phyloP scores from a whole-genome alignment of 768 basidiomycete genomes.

The Boletus pseudo-olivaceus region DNA sequence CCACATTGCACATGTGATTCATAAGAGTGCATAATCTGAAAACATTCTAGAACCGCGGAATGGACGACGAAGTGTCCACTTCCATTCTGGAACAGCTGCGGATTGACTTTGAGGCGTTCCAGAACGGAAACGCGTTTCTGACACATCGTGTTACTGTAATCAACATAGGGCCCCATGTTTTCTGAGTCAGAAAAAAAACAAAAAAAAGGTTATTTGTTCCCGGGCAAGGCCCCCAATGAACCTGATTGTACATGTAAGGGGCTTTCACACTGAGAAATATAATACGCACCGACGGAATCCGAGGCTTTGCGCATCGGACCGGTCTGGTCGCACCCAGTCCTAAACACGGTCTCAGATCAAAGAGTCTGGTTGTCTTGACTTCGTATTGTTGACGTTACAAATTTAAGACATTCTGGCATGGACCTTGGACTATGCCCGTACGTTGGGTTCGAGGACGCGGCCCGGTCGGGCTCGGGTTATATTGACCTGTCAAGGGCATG shows the following conservation, averaged over 20 bases:
- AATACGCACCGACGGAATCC: background rate
- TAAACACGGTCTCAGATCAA: background rate
- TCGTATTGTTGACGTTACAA: no score
- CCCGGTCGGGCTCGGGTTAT: no score
- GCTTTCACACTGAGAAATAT: no score
- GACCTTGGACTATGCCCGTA: no score
- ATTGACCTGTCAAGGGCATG: no score
- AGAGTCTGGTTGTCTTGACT: no score
- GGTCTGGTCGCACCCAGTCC: no score
- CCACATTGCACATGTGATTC: slow-evolving; percentile 9
- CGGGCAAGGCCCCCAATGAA: no score
- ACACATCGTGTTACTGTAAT: background rate
- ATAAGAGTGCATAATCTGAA: background rate
- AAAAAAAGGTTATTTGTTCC: background rate
- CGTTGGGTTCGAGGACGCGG: no score
- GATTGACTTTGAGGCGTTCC: no score
- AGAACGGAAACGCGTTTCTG: background rate
- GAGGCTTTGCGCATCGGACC: background rate
- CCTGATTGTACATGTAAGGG: no score
- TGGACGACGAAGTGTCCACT: background rate
- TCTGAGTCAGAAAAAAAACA: background rate
- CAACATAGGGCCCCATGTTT: background rate
- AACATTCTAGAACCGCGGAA: slow-evolving; percentile 11
- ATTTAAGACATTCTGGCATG: no score
- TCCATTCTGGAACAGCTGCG: background rate